phyloP scores from a whole-genome alignment of 2,329 filamentous ascomycete species.

The Xylariaceae sp. region DNA sequence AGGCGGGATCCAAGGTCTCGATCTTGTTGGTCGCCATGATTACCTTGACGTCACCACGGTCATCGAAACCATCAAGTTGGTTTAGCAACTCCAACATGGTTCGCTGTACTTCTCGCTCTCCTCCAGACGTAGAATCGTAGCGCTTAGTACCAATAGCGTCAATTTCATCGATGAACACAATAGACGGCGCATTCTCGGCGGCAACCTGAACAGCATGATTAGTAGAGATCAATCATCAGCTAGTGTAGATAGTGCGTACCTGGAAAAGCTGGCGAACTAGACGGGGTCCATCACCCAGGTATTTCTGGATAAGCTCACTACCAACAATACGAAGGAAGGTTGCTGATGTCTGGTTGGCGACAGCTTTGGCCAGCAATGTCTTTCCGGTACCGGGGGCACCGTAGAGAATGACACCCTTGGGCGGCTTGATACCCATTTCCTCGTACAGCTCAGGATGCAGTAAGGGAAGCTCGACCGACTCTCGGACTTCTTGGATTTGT shows the following conservation, averaged over 20 bases:
- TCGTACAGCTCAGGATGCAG: constrained; percentile 97
- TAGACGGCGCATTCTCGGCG: constrained; percentile 91
- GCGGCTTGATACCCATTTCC: constrained; percentile 99
- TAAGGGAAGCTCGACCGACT: constrained; percentile 92
- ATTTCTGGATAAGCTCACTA: constrained; percentile 97
- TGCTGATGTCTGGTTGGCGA: constrained; percentile 97
- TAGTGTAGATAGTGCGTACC: constrained; percentile 38
- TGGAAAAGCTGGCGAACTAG: constrained; percentile 95
- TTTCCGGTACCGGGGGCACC: constrained; percentile 96
- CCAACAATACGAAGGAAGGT: constrained; percentile 97
- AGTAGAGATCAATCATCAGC: constrained; percentile 14
- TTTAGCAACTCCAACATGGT: constrained; percentile 98
- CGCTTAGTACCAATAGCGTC: constrained; percentile 98
- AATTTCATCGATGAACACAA: constrained; percentile 99
- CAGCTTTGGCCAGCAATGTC: constrained; percentile 91
- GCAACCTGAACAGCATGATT: constrained; percentile 59
- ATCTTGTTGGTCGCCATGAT: constrained; percentile 99
- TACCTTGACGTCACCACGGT: constrained; percentile 97
- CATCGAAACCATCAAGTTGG: constrained; percentile 97
- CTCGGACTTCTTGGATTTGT: constrained; percentile 96
- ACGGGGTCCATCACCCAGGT: constrained; percentile 90
- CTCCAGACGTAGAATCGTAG: constrained; percentile 94
- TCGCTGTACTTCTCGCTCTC: constrained; percentile 94
- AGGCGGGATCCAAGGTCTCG: constrained; percentile 89
- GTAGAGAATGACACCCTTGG: constrained; percentile 98